Evolutionary conservation across 2,329 filamentous ascomycete species (phyloP), one percentile per base, ranked within the genome.

Genomic region (Didymella pinodella): DNA sequence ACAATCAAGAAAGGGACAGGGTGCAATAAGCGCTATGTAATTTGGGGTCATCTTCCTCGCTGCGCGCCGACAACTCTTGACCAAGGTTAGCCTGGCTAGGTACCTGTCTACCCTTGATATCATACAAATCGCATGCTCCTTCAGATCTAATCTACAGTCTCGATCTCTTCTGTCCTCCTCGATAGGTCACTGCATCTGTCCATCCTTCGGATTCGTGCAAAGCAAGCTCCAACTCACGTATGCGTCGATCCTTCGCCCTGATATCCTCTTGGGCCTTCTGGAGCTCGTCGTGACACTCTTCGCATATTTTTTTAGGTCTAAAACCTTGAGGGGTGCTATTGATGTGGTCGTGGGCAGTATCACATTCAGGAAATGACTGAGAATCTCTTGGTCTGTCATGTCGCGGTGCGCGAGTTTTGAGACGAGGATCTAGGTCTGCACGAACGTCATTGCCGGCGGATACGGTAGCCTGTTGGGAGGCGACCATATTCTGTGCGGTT

Each of bases 141-240:
- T 25, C 8, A 10, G 29, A 25, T 2, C 18, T 7, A 16, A n/a
- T 14, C 16, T 16, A 41, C 16, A 12, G n/a, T 31, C 43, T 48
- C 5, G 25, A 10, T 11, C 51, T 41, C 28, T 41, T 54, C 18
- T 26, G n/a, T 14, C 22, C 11, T 41, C 26, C 43, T n/a, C 5
- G 32, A 14, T 47, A 41, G 7, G 34, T 54, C 10, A 25, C 25
- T 29, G 50, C 28, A 47, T 54, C 43, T 8, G 32, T 31, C 32
- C 31, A 46, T 8, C 32, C 41, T 38, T 46, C 32, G 12, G 32
- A 7, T 11, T 54, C 50, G 10, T 54, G 50, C 31, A 47, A 29
- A 40, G 50, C 41, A 31, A 46, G n/a, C 12, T 54, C 50, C 25
- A 54, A 34, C 16, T 54, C 50, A 12, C 32, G 18, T 25, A 46